phyloP scores from a whole-genome alignment of 352 stramenopile genomes.

The Globisporangium sylvaticum region DNA sequence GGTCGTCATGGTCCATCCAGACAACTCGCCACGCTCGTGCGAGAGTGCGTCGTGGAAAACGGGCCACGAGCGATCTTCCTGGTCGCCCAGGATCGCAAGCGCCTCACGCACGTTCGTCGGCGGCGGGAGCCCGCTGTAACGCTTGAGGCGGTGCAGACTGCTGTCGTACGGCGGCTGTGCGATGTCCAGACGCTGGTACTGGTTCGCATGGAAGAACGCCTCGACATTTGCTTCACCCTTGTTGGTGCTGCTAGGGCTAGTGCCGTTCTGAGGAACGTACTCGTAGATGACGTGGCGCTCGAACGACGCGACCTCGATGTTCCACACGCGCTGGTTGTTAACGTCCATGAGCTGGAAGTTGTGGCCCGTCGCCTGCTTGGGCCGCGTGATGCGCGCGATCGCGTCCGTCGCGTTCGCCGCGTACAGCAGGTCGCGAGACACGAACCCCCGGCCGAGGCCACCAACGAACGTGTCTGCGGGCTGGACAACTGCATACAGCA shows the following conservation, averaged over 20 bases:
- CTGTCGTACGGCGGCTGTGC: constrained; percentile 59
- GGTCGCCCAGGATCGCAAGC: constrained; percentile 59
- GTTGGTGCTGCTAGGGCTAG: neutral
- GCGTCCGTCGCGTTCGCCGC: constrained; percentile 43
- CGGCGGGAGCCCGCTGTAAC: constrained; percentile 46
- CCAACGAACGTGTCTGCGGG: constrained; percentile 52
- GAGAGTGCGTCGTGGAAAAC: constrained; percentile 65
- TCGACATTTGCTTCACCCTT: constrained; percentile 17
- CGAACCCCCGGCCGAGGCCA: constrained; percentile 61
- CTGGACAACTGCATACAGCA: constrained; percentile 44
- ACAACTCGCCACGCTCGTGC: constrained; percentile 53
- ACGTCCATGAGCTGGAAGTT: constrained; percentile 83
- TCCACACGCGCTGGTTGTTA: constrained; percentile 37
- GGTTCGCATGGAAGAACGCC: constrained; percentile 68
- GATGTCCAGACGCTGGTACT: constrained; percentile 67
- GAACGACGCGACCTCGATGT: constrained; percentile 66
- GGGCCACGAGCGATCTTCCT: constrained; percentile 51
- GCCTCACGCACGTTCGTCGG: constrained; percentile 40
- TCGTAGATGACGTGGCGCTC: constrained; percentile 49
- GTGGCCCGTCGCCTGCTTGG: constrained; percentile 54
- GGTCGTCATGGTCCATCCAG: constrained; percentile 66
- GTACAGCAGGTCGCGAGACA: constrained; percentile 57
- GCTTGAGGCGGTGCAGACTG: constrained; percentile 57
- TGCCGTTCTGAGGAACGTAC: constrained; percentile 12
- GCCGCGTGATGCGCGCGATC: constrained; percentile 44